Evolutionary conservation across 1,284 basidiomycete species (phyloP), one percentile per base, ranked within the genome.

Genomic region (Somion occarium): DNA sequence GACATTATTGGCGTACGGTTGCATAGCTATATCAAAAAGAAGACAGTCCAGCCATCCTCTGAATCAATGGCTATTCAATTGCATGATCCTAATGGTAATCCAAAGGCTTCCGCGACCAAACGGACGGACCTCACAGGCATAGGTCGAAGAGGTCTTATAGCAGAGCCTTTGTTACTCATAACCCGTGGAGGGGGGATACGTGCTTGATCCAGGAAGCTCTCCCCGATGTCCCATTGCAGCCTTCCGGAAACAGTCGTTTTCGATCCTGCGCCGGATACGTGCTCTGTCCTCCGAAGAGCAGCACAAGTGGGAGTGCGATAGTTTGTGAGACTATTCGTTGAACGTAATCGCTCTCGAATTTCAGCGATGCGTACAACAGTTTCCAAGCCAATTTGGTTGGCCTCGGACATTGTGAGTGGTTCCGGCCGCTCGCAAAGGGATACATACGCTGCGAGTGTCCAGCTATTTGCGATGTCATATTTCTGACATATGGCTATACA

Each of bases 321-420:
- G 15, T 54, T 55, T 27, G 55, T 56, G 25, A 51, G 37, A 25
- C 39, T 44, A 23, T 15, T 26, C 9, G 12, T 11, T 41, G 54
- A 47, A 4, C 58, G 56, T 15, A 63, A 46, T 49, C 55, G 59
- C 48, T 64, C 62, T 24, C 63, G 57, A 22, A 63, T 47, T 44
- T 56, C 61, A 5, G 59, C 58, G 42, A 68, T 52, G 34, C 56
- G 60, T 30, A 59, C 34, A 1, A 57, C 48, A 1, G 56, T 61
- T 19, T 66, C 61, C 18, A 67, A 50, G 0, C 68, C 66, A 3
- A 69, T 55, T 3, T 55, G 55, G 0, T 47, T n/a, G 4, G 59
- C 66, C 49, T 69, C 67, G 9, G 58, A 57, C 2, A 65, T 2
- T 20, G 54, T 53, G 18, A 69, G 55, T 3, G 65, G 59, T 5